Percentiles rank a stretch among this genome's conserved stretches.
Evolutionary conservation across 805 yeast species (phyloP).

Genomic region (Lachancea dasiensis): DNA sequence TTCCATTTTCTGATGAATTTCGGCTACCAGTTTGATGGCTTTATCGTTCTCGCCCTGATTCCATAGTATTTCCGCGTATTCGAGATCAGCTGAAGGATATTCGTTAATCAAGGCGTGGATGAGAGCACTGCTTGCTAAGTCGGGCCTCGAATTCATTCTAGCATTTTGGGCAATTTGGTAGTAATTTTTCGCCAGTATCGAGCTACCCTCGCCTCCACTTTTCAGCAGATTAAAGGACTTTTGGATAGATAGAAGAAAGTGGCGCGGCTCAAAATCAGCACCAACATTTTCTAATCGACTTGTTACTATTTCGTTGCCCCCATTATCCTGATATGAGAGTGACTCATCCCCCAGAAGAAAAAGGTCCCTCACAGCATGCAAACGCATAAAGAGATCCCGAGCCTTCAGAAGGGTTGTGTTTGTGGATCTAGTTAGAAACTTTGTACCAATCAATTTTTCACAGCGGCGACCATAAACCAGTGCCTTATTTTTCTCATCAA

Average conservation of each 20-base stretch:
- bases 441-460: slow-evolving; percentile 52
- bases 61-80: slow-evolving; percentile 82
- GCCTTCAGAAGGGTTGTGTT: slow-evolving; percentile 48
- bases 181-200: slow-evolving; percentile 45
- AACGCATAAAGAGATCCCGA: slow-evolving; percentile 41
- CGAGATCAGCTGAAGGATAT: slow-evolving; percentile 51
- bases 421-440: slow-evolving; percentile 43
- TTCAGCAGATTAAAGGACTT: slow-evolving; percentile 39
- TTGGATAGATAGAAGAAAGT: slow-evolving; percentile 55
- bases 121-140: slow-evolving; percentile 65
- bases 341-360: slow-evolving; percentile 32
- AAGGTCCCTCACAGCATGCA: slow-evolving; percentile 62
- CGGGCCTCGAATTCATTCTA: slow-evolving; percentile 60
- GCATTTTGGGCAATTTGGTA: slow-evolving; percentile 58
- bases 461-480: slow-evolving; percentile 43
- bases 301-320: slow-evolving; percentile 17
- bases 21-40: slow-evolving; percentile 61
- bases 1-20: slow-evolving; percentile 23
- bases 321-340: slow-evolving; percentile 14
- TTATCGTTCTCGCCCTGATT: slow-evolving; percentile 80
- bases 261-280: slow-evolving; percentile 52
- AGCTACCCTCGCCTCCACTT: slow-evolving; percentile 16
- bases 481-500: slow-evolving; percentile 33
- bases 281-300: slow-evolving; percentile 35
- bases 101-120: slow-evolving; percentile 38